phyloP scores from a whole-genome alignment of 768 basidiomycete genomes.

The Baorangia bicolor region DNA sequence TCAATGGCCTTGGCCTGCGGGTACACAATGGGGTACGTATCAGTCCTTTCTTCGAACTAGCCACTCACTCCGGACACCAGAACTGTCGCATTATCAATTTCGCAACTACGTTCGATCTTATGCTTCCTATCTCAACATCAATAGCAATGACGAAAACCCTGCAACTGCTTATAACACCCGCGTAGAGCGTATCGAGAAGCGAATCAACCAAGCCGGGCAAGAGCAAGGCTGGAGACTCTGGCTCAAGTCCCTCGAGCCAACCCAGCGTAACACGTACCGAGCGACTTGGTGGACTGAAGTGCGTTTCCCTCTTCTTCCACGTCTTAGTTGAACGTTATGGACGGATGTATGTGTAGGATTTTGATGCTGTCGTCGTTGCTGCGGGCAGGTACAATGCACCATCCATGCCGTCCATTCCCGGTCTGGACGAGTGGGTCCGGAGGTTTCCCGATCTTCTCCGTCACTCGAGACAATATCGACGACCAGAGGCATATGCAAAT shows the following conservation, averaged over 20 bases:
- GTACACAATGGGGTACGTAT: conserved; percentile 13
- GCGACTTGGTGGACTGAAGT: conserved; percentile 34
- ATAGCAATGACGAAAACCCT: conserved; percentile 38
- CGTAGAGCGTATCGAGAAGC: conserved; percentile 46
- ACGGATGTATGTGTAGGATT: conserved; percentile 1
- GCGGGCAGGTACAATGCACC: conserved; percentile 13
- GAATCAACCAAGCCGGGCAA: conserved; percentile 15
- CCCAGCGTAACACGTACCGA: conserved; percentile 16
- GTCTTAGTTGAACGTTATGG: not conserved
- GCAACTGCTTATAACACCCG: conserved; percentile 46
- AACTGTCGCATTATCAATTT: conserved; percentile 35
- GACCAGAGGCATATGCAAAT: conserved; percentile 36
- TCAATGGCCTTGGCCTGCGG: conserved; percentile 18
- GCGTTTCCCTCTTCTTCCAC: not conserved
- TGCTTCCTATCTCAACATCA: conserved; percentile 11
- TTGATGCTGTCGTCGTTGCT: conserved; percentile 15
- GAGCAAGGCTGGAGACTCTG: conserved; percentile 17
- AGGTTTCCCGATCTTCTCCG: conserved; percentile 35
- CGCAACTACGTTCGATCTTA: conserved; percentile 32
- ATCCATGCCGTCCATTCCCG: conserved; percentile 14
- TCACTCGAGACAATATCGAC: conserved; percentile 45
- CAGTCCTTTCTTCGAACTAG: not conserved
- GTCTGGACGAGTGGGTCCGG: conserved; percentile 11
- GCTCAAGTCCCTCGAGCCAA: conserved; percentile 6
- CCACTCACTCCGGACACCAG: conserved; percentile 9